phyloP scores from a whole-genome alignment of 1,284 basidiomycete genomes.

The Malassezia furfur region DNA sequence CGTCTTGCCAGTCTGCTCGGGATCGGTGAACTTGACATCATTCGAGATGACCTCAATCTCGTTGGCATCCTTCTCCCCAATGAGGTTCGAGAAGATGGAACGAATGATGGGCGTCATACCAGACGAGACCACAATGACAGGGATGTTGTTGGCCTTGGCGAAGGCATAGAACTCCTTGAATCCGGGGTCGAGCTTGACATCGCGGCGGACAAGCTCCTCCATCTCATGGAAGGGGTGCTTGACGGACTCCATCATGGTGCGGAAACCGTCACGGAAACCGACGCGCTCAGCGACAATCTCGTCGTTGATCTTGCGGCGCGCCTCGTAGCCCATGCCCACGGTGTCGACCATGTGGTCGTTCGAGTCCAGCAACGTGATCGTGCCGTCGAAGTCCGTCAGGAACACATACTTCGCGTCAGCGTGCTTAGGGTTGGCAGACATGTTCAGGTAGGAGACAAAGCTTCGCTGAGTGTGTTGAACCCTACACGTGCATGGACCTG shows the following conservation, averaged over 20 bases:
- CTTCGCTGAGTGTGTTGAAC: neutral
- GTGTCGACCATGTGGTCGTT: conserved; percentile 49
- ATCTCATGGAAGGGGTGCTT: conserved; percentile 41
- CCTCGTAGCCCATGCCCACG: conserved; percentile 46
- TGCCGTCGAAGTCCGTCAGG: conserved; percentile 46
- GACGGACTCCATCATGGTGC: conserved; percentile 43
- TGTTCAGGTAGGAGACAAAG: neutral
- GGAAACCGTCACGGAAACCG: conserved; percentile 45
- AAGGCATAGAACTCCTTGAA: conserved; percentile 48
- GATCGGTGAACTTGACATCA: conserved; percentile 46
- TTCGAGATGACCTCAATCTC: conserved; percentile 47
- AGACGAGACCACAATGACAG: conserved; percentile 45
- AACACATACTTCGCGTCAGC: conserved; percentile 42
- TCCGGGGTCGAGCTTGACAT: conserved; percentile 44
- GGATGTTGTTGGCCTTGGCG: conserved; percentile 43
- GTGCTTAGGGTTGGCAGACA: conserved; percentile 26
- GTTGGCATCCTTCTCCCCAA: conserved; percentile 45
- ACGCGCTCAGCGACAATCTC: conserved; percentile 42
- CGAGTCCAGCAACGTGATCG: conserved; percentile 42
- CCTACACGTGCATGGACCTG: neutral
- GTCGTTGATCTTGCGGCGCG: conserved; percentile 47
- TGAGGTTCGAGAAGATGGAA: conserved; percentile 43
- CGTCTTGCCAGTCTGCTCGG: conserved; percentile 37
- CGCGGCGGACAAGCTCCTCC: conserved; percentile 42
- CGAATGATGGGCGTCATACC: conserved; percentile 48